Conservation (phyloP, 352 stramenopile genomes). For the Phytophthora pini region DNA sequence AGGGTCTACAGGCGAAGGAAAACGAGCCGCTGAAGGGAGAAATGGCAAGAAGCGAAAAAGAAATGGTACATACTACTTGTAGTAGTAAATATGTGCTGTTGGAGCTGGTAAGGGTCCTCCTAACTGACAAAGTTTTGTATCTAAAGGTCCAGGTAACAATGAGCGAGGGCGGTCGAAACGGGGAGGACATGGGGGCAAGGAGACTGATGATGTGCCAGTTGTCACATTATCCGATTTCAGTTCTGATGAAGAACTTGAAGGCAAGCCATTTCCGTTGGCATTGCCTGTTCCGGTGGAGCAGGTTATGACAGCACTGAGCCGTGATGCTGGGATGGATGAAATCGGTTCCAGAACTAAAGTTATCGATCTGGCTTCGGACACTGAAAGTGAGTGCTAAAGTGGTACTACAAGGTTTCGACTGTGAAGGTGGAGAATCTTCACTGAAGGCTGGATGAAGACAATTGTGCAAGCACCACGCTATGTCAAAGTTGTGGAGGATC, state of each 20-base stretch:
- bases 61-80: conserved; percentile 27
- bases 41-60: conserved; percentile 44
- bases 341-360: conserved; percentile 26
- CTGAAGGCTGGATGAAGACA: not conserved
- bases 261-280: conserved; percentile 35
- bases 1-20: conserved; percentile 15
- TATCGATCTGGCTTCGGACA: conserved; percentile 62
- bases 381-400: conserved; percentile 46
- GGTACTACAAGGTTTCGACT: not conserved
- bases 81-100: not conserved
- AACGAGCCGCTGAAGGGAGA: conserved; percentile 9
- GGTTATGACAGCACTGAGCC: conserved; percentile 18
- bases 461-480: conserved; percentile 1
- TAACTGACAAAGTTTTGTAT: conserved; percentile 12
- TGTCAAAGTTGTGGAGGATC: conserved; percentile 5
- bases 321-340: conserved; percentile 22
- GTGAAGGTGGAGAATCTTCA: not conserved
- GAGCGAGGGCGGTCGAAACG: conserved; percentile 26
- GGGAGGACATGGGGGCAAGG: conserved; percentile 15
- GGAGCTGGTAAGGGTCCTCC: not conserved
- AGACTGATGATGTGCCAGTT: conserved; percentile 15
- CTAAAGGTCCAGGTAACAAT: conserved; percentile 20
- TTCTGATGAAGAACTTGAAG: conserved; percentile 37
- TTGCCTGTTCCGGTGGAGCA: conserved; percentile 23
- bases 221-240: conserved; percentile 50